These are phyloP conservation scores for Yarrowia porcina DNA, from an alignment of 805 yeast genomes.

Conservation along the genomic window DNA sequence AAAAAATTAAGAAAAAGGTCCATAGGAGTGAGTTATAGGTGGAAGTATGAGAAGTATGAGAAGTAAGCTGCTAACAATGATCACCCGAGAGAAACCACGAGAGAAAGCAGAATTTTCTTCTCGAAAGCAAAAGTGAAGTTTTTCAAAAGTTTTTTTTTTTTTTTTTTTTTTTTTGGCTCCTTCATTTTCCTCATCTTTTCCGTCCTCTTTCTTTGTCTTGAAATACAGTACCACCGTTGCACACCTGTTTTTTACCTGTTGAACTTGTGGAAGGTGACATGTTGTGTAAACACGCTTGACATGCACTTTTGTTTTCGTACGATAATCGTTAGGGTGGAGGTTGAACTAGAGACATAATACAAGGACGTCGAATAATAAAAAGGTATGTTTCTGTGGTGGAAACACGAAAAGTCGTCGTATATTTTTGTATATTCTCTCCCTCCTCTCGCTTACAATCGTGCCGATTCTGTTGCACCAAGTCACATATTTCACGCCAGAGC, in stretches of 20 bases:
- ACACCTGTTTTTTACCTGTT: neutral
- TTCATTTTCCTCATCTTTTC: no score
- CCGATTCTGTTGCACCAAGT: constrained; percentile 7
- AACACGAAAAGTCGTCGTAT: no score
- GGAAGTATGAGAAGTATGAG: no score
- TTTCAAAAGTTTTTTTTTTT: neutral
- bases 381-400: no score
- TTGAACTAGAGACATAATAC: neutral
- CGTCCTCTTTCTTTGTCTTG: neutral
- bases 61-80: no score
- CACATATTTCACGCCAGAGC: constrained; percentile 1
- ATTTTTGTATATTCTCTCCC: no score
- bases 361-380: no score
- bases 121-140: no score
- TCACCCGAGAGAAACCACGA: no score
- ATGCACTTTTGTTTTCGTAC: neutral
- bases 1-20: neutral
- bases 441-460: no score
- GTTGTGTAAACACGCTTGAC: neutral
- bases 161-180: no score
- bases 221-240: neutral
- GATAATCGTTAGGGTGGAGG: neutral
- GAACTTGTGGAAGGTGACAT: neutral
- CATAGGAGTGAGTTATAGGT: neutral
- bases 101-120: no score